Percentiles rank a stretch among this genome's conserved stretches.
Conservation (phyloP, 2,329 filamentous ascomycete species). For the Ilyonectria sp. region DNA sequence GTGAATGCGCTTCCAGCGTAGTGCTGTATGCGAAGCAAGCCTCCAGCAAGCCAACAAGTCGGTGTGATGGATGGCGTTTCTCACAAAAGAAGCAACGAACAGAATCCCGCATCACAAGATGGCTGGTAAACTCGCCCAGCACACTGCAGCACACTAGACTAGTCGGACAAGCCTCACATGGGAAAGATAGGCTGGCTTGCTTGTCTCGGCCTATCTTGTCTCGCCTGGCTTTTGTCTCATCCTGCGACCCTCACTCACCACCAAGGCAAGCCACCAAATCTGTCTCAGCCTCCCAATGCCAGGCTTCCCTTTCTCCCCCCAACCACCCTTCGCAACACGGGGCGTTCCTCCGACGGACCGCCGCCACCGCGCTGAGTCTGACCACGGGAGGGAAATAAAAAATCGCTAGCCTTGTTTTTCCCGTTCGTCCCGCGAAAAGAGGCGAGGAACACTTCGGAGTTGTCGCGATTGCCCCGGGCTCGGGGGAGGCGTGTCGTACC, state of each 20-base stretch:
- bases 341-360: background rate
- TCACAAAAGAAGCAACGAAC: background rate
- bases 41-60: background rate
- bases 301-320: background rate
- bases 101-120: background rate
- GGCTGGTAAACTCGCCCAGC: background rate
- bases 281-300: background rate
- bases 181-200: background rate
- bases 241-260: background rate
- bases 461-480: background rate
- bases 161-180: background rate
- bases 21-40: background rate
- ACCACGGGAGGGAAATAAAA: background rate
- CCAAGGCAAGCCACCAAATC: background rate
- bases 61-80: background rate
- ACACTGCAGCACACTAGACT: too few species aligned
- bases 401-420: background rate
- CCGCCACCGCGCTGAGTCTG: background rate
- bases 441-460: background rate
- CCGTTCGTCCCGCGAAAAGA: background rate
- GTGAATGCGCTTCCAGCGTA: background rate
- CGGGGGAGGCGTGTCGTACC: background rate
- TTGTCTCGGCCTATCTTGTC: background rate
- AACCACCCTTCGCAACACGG: background rate
- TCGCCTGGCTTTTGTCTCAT: background rate